A percentile compares a stretch with the other conserved stretches of the same genome.
These are phyloP conservation scores for Euryodendron excelsum DNA, from an alignment of 148 eudicot species.

Conservation along the genomic window DNA sequence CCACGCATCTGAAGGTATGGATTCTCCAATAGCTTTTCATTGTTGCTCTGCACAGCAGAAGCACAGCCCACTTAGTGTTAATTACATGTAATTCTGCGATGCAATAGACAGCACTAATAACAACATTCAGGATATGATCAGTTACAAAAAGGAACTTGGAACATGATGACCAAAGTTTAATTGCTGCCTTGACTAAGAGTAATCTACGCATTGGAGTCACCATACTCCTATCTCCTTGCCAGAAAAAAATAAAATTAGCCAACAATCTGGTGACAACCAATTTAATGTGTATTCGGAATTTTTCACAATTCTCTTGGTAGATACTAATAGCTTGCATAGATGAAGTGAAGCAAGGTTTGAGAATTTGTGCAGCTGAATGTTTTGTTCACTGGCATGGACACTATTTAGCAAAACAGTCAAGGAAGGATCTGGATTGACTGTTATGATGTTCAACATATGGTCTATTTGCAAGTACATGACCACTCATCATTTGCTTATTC, in stretches of 20 bases:
- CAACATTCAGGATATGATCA: background rate
- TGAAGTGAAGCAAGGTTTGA: background rate
- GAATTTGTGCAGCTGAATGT: background rate
- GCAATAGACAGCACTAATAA: background rate
- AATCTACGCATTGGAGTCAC: background rate
- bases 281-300: background rate
- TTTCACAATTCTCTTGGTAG: background rate
- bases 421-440: background rate
- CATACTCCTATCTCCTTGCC: background rate
- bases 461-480: background rate
- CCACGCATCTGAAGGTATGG: slow-evolving; percentile 99
- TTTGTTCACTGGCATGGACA: background rate
- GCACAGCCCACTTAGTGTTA: background rate
- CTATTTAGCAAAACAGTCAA: background rate
- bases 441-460: background rate
- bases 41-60: slow-evolving; percentile 72
- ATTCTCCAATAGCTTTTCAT: slow-evolving; percentile 94
- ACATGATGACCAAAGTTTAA: background rate
- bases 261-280: background rate
- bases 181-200: background rate
- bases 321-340: background rate
- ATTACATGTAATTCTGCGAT: slow-evolving; percentile 1
- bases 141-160: background rate
- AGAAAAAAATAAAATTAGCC: background rate
- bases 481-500: background rate